phyloP scores from a whole-genome alignment of 1,139 yeast species.

The Yamadazyma mexicana region DNA sequence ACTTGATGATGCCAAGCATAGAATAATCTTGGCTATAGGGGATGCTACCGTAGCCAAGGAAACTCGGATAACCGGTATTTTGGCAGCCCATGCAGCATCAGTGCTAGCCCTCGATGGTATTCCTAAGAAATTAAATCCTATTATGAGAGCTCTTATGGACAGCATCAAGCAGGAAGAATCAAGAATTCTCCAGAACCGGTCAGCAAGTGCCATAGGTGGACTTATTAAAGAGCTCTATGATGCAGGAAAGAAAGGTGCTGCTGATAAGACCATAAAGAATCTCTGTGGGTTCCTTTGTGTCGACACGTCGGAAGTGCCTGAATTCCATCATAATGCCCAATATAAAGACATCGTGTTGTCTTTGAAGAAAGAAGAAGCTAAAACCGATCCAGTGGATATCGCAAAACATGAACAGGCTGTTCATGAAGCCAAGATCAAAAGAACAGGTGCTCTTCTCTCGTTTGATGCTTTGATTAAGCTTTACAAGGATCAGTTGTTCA shows the following conservation, averaged over 20 bases:
- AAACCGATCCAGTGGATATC: slow-evolving; percentile 65
- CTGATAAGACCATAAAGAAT: slow-evolving; percentile 87
- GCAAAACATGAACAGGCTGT: slow-evolving; percentile 64
- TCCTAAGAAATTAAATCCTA: slow-evolving; percentile 85
- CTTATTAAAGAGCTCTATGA: slow-evolving; percentile 59
- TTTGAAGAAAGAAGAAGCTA: slow-evolving; percentile 75
- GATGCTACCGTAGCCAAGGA: slow-evolving; percentile 62
- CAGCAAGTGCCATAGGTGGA: slow-evolving; percentile 68
- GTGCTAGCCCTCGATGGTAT: slow-evolving; percentile 60
- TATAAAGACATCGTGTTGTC: slow-evolving; percentile 66
- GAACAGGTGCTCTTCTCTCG: slow-evolving; percentile 79
- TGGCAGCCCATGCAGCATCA: slow-evolving; percentile 78
- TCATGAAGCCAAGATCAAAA: slow-evolving; percentile 73
- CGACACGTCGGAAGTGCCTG: slow-evolving; percentile 95
- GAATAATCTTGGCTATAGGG: slow-evolving; percentile 64
- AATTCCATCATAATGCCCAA: slow-evolving; percentile 67
- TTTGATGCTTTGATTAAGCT: slow-evolving; percentile 53
- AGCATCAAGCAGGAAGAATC: slow-evolving; percentile 79
- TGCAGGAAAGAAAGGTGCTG: slow-evolving; percentile 65
- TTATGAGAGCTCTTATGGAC: slow-evolving; percentile 90
- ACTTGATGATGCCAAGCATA: slow-evolving; percentile 74
- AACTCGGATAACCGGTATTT: slow-evolving; percentile 60
- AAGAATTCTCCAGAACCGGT: slow-evolving; percentile 62
- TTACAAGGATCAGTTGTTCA: slow-evolving; percentile 59
- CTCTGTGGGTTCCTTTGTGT: slow-evolving; percentile 92